Conservation (phyloP, 371 early-diverging fungal genomes). For the Batkoa obscura region DNA sequence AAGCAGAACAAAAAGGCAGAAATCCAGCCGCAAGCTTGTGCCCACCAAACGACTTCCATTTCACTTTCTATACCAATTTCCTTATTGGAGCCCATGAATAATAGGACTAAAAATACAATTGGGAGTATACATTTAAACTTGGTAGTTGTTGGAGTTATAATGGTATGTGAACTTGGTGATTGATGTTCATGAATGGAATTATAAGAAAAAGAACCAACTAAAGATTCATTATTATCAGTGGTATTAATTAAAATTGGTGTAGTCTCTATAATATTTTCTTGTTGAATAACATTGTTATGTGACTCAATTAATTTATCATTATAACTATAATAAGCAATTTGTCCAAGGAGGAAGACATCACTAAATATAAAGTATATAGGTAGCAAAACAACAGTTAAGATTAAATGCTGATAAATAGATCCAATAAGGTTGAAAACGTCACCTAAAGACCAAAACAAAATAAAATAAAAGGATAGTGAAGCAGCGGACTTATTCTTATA, state of each 20-base stretch:
- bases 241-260: not conserved
- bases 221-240: not conserved
- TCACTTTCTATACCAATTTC: not conserved
- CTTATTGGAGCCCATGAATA: not conserved
- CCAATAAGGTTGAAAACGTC: conserved; percentile 63
- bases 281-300: not conserved
- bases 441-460: conserved; percentile 67
- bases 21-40: not conserved
- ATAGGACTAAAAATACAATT: not conserved
- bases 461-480: conserved; percentile 42
- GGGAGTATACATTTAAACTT: not conserved
- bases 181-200: not conserved
- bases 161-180: not conserved
- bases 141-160: not conserved
- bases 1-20: not conserved
- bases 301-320: not conserved
- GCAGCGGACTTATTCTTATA: conserved; percentile 33
- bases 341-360: not conserved
- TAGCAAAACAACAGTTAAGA: conserved; percentile 35
- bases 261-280: not conserved
- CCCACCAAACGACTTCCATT: not conserved
- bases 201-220: not conserved
- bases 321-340: not conserved
- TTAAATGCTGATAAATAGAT: conserved; percentile 45
- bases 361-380: not conserved